phyloP scores from a whole-genome alignment of 352 stramenopile genomes.

The Phytophthora pisi region DNA sequence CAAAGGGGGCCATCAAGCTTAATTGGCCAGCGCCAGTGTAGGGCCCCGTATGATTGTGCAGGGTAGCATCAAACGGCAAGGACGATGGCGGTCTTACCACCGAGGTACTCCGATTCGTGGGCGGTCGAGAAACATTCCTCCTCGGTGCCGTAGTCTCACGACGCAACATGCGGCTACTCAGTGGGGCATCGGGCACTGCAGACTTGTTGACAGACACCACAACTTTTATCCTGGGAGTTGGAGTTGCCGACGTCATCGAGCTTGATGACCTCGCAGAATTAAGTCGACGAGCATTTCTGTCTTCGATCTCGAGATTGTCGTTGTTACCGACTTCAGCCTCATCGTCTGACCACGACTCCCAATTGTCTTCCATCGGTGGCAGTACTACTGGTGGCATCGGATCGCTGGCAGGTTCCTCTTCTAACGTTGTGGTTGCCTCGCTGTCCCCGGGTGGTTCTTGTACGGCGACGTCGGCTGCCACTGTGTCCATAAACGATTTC shows the following conservation, averaged over 20 bases:
- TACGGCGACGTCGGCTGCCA: slow-evolving; percentile 16
- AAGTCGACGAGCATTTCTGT: slow-evolving; percentile 11
- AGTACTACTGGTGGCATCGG: slow-evolving; percentile 1
- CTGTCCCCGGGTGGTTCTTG: slow-evolving; percentile 10
- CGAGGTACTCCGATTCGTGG: slow-evolving; percentile 4
- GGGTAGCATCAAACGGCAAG: slow-evolving; percentile 33
- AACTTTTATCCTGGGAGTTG: slow-evolving; percentile 26
- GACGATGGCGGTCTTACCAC: slow-evolving; percentile 25
- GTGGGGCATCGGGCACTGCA: not conserved
- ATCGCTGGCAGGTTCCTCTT: not conserved
- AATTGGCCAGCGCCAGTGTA: slow-evolving; percentile 41
- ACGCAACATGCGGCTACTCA: slow-evolving; percentile 1
- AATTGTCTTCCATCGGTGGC: slow-evolving; percentile 25
- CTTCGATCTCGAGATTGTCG: slow-evolving; percentile 13
- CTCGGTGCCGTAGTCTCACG: slow-evolving; percentile 7
- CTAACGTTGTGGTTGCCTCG: slow-evolving; percentile 8
- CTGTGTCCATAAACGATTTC: slow-evolving; percentile 63
- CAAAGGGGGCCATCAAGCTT: slow-evolving; percentile 50
- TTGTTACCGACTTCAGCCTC: slow-evolving; percentile 21
- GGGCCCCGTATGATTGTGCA: slow-evolving; percentile 24
- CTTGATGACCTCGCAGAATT: slow-evolving; percentile 5
- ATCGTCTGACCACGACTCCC: slow-evolving; percentile 42
- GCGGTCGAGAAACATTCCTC: slow-evolving; percentile 11
- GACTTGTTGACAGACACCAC: slow-evolving; percentile 25
- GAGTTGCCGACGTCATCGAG: slow-evolving; percentile 5